Evolutionary conservation across 2,329 filamentous ascomycete genomes (phyloP).

Genomic region (Tetracladium maxilliforme): DNA sequence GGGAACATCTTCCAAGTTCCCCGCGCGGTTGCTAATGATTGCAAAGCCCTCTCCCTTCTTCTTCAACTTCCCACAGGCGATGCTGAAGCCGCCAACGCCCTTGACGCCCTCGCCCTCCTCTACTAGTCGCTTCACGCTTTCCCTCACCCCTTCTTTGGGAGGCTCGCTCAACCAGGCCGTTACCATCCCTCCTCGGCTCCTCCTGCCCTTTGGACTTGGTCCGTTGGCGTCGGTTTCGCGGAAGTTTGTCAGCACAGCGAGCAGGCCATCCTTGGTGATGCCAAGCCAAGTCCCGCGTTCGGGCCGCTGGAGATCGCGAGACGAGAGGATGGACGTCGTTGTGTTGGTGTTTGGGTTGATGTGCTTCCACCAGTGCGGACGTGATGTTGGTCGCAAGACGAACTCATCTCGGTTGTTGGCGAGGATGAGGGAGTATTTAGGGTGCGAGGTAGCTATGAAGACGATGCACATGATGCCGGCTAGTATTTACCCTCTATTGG

Average conservation of each 20-base stretch:
- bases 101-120: conserved; percentile 33
- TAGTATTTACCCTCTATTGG: too few species aligned
- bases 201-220: conserved; percentile 35
- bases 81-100: conserved; percentile 50
- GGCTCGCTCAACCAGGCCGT: conserved; percentile 43
- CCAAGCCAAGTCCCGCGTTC: conserved; percentile 55
- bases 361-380: conserved; percentile 44
- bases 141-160: conserved; percentile 27
- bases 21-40: conserved; percentile 47
- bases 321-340: conserved; percentile 31
- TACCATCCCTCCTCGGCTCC: conserved; percentile 48
- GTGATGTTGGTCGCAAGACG: conserved; percentile 47
- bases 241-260: conserved; percentile 54
- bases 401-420: conserved; percentile 69
- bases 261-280: conserved; percentile 40
- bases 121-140: conserved; percentile 37
- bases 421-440: conserved; percentile 58
- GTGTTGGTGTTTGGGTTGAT: conserved; percentile 3
- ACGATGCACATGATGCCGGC: conserved; percentile 55
- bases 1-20: conserved; percentile 35
- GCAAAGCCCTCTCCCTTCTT: conserved; percentile 33
- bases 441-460: conserved; percentile 61
- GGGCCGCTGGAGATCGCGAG: conserved; percentile 44
- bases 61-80: conserved; percentile 47
- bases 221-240: conserved; percentile 38